Conservation (phyloP, 495 filamentous ascomycete species). For the Rhypophila decipiens region DNA sequence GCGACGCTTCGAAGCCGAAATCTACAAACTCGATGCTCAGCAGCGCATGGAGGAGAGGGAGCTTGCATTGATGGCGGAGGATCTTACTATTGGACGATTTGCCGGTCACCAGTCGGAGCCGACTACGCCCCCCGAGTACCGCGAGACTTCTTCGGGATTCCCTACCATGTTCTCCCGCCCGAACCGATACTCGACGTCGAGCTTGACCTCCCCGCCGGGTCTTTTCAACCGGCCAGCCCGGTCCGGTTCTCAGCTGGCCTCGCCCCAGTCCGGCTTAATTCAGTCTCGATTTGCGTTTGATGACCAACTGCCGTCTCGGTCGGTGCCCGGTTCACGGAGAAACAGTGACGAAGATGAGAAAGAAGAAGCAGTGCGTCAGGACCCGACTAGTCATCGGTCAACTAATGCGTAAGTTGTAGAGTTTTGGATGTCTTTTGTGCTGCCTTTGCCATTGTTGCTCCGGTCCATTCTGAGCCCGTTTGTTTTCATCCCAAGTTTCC, state of each 20-base stretch:
- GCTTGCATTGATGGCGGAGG: slow-evolving; percentile 72
- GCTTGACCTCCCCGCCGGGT: slow-evolving; percentile 71
- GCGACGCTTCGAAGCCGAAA: slow-evolving; percentile 76
- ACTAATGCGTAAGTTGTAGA: slow-evolving; percentile 55
- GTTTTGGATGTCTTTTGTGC: neutral
- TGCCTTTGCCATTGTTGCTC: neutral
- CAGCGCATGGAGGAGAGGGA: slow-evolving; percentile 74
- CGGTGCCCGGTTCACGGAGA: slow-evolving; percentile 78
- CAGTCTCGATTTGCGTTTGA: slow-evolving; percentile 44
- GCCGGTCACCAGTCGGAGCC: slow-evolving; percentile 82
- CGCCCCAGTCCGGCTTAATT: slow-evolving; percentile 49
- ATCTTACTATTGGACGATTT: slow-evolving; percentile 44
- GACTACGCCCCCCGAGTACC: slow-evolving; percentile 93
- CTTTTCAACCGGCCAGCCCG: slow-evolving; percentile 67
- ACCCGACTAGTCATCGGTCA: slow-evolving; percentile 60
- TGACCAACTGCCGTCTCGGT: slow-evolving; percentile 64
- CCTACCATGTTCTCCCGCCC: slow-evolving; percentile 67
- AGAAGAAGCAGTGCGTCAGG: slow-evolving; percentile 55
- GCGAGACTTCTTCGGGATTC: slow-evolving; percentile 59
- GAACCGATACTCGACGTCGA: slow-evolving; percentile 77
- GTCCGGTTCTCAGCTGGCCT: slow-evolving; percentile 64
- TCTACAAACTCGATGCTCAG: slow-evolving; percentile 77
- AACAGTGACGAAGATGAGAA: slow-evolving; percentile 76
- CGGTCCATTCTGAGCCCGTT: too few species aligned
- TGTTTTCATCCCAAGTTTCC: too few species aligned